Conservation (phyloP, 257 asterid genomes). For the Primulina eburnea region DNA sequence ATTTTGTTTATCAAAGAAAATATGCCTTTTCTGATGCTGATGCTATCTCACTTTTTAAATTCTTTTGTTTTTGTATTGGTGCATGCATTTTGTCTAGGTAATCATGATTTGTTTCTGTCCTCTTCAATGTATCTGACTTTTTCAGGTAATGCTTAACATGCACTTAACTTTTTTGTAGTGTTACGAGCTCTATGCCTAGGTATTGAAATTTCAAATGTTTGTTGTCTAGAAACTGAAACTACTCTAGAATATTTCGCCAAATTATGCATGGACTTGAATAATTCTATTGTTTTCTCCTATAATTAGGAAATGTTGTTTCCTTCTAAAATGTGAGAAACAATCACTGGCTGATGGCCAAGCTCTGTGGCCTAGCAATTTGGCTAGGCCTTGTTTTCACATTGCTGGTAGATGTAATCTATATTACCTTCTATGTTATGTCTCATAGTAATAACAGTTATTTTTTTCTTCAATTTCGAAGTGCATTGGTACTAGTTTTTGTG, state of each 20-base stretch:
- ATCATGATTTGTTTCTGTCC: not conserved
- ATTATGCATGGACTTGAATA: not conserved
- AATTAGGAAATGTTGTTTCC: not conserved
- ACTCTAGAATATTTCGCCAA: too few species aligned
- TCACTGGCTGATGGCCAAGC: not conserved
- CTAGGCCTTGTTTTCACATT: not conserved
- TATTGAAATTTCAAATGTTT: not conserved
- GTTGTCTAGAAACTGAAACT: not conserved
- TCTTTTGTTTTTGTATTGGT: too few species aligned
- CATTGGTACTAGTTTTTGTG: not conserved
- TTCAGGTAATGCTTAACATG: not conserved
- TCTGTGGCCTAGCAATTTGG: not conserved
- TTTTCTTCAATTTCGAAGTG: not conserved
- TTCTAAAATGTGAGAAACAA: too few species aligned
- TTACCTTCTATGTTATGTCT: not conserved
- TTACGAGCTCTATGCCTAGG: not conserved
- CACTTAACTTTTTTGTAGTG: not conserved
- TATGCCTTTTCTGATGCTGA: not conserved
- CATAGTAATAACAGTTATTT: not conserved
- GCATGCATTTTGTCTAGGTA: not conserved
- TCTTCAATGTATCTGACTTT: not conserved
- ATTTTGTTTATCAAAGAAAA: too few species aligned
- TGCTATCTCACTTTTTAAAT: not conserved
- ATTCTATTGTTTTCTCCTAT: not conserved
- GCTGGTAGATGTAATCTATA: not conserved